Conservation (phyloP, 2,329 filamentous ascomycete genomes). For the Alternaria postmessia region DNA sequence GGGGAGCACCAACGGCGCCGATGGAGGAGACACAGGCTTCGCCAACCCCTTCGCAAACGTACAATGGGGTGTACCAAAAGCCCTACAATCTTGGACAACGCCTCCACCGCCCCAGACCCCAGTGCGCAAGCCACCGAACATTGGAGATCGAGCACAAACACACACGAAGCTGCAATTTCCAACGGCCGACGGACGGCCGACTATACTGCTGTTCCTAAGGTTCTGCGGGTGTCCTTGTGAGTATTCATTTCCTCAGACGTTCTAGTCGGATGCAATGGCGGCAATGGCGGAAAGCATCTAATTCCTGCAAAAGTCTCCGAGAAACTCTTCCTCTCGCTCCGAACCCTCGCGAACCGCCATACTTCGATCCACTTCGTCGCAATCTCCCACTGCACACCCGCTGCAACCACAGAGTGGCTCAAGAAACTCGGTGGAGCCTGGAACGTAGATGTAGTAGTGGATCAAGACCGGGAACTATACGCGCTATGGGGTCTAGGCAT, state of each 20-base stretch:
- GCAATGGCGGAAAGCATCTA: constrained; percentile 3
- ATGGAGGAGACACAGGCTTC: constrained; percentile 31
- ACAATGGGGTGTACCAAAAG: constrained; percentile 45
- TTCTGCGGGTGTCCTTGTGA: constrained; percentile 49
- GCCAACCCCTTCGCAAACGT: constrained; percentile 49
- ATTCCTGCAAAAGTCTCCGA: constrained; percentile 38
- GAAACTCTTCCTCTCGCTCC: constrained; percentile 64
- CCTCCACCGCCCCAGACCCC: constrained; percentile 38
- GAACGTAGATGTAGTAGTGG: constrained; percentile 64
- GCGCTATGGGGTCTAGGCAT: constrained; percentile 67
- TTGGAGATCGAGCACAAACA: constrained; percentile 39
- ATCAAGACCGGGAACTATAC: constrained; percentile 65
- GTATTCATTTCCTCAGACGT: constrained; percentile 4
- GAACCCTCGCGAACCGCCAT: constrained; percentile 63
- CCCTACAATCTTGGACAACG: constrained; percentile 45
- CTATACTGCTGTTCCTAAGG: constrained; percentile 43
- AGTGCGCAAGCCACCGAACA: constrained; percentile 37
- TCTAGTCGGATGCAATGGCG: background rate
- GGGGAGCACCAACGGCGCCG: constrained; percentile 18
- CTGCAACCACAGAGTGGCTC: constrained; percentile 66
- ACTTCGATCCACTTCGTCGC: constrained; percentile 64
- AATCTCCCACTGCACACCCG: constrained; percentile 66
- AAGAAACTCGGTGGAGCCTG: constrained; percentile 66
- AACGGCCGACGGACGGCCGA: constrained; percentile 40
- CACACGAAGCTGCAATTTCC: constrained; percentile 44